Evolutionary conservation across 2,329 filamentous ascomycete genomes (phyloP).

Genomic region (Calcarisporium arbuscula): DNA sequence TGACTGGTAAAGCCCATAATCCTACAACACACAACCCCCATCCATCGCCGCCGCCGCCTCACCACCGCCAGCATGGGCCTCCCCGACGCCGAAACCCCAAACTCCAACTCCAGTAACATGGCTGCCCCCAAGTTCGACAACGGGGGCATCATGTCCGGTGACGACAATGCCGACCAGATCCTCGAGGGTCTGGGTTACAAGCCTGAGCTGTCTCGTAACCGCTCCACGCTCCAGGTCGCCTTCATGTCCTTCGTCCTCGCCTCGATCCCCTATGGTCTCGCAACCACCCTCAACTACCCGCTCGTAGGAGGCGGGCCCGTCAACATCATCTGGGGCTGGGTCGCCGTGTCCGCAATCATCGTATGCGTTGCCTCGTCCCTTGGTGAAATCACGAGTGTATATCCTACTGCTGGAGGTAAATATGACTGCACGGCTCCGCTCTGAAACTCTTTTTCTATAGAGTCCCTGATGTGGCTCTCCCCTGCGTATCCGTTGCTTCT

Average conservation of each 20-base stretch:
- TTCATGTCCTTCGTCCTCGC: constrained; percentile 75
- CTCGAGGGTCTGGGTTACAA: constrained; percentile 61
- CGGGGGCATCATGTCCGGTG: too few species aligned
- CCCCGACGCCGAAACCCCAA: constrained; percentile 15
- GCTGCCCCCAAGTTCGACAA: constrained; percentile 24
- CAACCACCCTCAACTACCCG: constrained; percentile 64
- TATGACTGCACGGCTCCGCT: constrained; percentile 6
- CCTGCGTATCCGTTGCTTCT: too few species aligned
- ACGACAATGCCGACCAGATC: constrained; percentile 51
- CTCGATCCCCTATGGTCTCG: constrained; percentile 67
- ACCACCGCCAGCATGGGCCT: constrained; percentile 11
- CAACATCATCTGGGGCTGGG: constrained; percentile 68
- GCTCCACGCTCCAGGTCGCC: constrained; percentile 62
- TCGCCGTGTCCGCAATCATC: constrained; percentile 62
- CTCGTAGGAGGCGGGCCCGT: constrained; percentile 60
- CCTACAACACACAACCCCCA: not conserved
- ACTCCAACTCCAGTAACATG: constrained; percentile 13
- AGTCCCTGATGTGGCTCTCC: too few species aligned
- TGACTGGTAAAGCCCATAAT: too few species aligned
- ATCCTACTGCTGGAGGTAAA: constrained; percentile 65
- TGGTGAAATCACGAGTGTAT: constrained; percentile 69
- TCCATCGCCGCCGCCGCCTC: not conserved
- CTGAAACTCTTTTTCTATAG: too few species aligned
- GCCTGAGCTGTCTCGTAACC: constrained; percentile 56
- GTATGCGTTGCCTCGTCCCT: constrained; percentile 64